phyloP scores from a whole-genome alignment of 177 flowering plant species.

The Vitis hybrid region DNA sequence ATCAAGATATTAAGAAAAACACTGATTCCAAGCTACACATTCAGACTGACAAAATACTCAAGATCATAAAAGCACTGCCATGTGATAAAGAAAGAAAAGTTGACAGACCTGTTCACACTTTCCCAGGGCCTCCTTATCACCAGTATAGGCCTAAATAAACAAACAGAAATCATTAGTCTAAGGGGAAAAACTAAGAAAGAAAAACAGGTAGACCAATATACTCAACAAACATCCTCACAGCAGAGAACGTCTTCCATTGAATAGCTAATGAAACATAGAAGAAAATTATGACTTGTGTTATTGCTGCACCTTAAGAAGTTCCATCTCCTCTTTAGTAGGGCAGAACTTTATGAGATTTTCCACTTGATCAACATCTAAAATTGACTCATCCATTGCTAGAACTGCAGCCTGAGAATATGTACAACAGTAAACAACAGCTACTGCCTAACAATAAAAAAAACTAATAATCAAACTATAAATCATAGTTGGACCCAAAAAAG shows the following conservation, averaged over 20 bases:
- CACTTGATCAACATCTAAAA: slow-evolving; percentile 94
- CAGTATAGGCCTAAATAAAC: slow-evolving; percentile 60
- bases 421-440: slow-evolving; percentile 2
- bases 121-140: slow-evolving; percentile 78
- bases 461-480: background rate
- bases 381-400: slow-evolving; percentile 86
- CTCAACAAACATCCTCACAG: background rate
- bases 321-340: slow-evolving; percentile 99
- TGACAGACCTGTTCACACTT: slow-evolving; percentile 94
- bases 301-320: slow-evolving; percentile 78
- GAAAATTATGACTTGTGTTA: background rate
- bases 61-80: background rate
- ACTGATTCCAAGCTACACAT: background rate
- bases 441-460: background rate
- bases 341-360: slow-evolving; percentile 95
- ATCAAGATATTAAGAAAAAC: background rate
- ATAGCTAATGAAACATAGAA: background rate
- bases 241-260: background rate
- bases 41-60: background rate
- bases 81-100: background rate
- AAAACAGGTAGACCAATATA: background rate
- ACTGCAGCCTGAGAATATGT: slow-evolving; percentile 68
- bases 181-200: background rate
- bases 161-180: slow-evolving; percentile 10
- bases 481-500: background rate